Percentiles rank a stretch among this genome's conserved stretches.
phyloP scores from a whole-genome alignment of 495 filamentous ascomycete genomes.

The Terfezia boudieri region DNA sequence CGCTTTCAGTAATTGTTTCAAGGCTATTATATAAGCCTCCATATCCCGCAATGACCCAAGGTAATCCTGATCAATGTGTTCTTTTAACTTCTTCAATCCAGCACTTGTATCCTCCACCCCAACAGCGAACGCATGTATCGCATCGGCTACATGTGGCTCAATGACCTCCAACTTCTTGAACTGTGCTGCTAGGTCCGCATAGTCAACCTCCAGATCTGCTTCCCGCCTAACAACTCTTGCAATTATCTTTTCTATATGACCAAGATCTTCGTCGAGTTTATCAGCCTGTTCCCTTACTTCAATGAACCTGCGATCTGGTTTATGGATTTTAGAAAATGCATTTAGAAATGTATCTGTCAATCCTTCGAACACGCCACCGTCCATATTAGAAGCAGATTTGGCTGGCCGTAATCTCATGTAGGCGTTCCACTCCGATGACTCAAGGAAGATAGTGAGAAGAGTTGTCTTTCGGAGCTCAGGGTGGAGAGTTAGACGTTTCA shows the following conservation, averaged over 20 bases:
- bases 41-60: conserved; percentile 78
- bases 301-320: conserved; percentile 82
- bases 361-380: conserved; percentile 61
- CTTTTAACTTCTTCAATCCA: conserved; percentile 53
- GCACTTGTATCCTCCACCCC: conserved; percentile 62
- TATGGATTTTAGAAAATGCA: conserved; percentile 87
- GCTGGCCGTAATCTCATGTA: conserved; percentile 61
- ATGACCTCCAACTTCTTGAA: conserved; percentile 78
- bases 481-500: conserved; percentile 68
- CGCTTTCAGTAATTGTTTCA: conserved; percentile 74
- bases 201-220: conserved; percentile 70
- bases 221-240: conserved; percentile 73
- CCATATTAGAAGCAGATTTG: conserved; percentile 26
- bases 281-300: conserved; percentile 82
- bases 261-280: conserved; percentile 86
- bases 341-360: conserved; percentile 95
- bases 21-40: conserved; percentile 64
- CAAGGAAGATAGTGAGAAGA: conserved; percentile 71
- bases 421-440: conserved; percentile 85
- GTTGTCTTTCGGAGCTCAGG: conserved; percentile 66
- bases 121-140: conserved; percentile 62
- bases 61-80: conserved; percentile 91
- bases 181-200: conserved; percentile 70
- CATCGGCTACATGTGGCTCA: conserved; percentile 67
- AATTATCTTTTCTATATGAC: conserved; percentile 80